Evolutionary conservation across 495 filamentous ascomycete genomes (phyloP).

Genomic region (Neurospora africana): DNA sequence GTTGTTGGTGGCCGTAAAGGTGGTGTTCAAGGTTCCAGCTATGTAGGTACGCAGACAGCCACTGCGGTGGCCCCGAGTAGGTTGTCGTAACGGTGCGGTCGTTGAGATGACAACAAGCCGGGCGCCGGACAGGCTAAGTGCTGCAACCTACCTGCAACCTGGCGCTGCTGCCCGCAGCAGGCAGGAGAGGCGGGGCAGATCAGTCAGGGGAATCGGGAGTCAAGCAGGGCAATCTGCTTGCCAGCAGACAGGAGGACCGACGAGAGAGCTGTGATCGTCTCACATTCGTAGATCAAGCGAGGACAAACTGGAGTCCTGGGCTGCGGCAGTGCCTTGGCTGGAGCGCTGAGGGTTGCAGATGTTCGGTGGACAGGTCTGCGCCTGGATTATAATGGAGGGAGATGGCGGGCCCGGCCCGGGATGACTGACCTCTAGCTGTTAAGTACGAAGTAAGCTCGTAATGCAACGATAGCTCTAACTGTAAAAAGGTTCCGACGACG

Average conservation of each 20-base stretch:
- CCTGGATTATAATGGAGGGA: background rate
- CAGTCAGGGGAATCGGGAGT: background rate
- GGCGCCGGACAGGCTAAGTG: background rate
- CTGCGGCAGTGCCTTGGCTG: background rate
- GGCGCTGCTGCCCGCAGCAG: background rate
- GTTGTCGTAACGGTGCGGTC: background rate
- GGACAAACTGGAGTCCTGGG: background rate
- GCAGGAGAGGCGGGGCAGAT: background rate
- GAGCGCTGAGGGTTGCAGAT: background rate
- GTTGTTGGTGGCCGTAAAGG: background rate
- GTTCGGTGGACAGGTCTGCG: background rate
- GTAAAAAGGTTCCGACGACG: background rate
- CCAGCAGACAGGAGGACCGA: background rate
- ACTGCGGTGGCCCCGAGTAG: background rate
- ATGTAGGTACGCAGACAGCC: background rate
- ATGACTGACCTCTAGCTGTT: background rate
- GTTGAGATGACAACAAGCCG: background rate
- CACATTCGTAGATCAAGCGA: background rate
- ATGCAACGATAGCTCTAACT: background rate
- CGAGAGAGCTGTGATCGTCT: background rate
- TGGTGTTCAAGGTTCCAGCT: background rate
- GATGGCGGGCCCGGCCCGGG: background rate
- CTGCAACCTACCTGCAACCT: background rate
- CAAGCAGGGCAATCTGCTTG: background rate
- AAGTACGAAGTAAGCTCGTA: background rate